Conservation (phyloP, 2,329 filamentous ascomycete genomes). For the Leptosphaerulina australis region DNA sequence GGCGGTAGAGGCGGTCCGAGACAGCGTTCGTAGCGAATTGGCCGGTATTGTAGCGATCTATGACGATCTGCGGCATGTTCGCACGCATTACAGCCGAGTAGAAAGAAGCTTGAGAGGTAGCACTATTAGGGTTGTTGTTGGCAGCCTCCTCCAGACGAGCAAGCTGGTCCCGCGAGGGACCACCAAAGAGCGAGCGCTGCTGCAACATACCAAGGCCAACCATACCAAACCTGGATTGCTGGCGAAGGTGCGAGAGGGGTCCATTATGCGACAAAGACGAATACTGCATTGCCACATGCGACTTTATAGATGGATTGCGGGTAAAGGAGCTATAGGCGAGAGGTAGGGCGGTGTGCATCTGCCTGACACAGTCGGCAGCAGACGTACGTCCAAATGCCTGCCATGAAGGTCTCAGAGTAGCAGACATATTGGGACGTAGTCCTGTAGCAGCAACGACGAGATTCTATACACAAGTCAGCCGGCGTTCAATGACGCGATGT, state of each 20-base stretch:
- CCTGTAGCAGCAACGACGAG: slow-evolving; percentile 49
- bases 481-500: slow-evolving; percentile 26
- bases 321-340: slow-evolving; percentile 46
- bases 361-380: slow-evolving; percentile 29
- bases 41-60: slow-evolving; percentile 87
- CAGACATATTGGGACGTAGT: slow-evolving; percentile 50
- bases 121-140: slow-evolving; percentile 88
- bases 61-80: slow-evolving; percentile 90
- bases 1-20: slow-evolving; percentile 79
- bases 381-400: slow-evolving; percentile 34
- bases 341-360: slow-evolving; percentile 29
- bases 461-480: slow-evolving; percentile 48
- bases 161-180: slow-evolving; percentile 65
- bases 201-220: slow-evolving; percentile 51
- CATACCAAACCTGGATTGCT: slow-evolving; percentile 38
- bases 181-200: slow-evolving; percentile 54
- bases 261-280: slow-evolving; percentile 48
- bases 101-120: slow-evolving; percentile 88
- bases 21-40: slow-evolving; percentile 80
- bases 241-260: slow-evolving; percentile 39
- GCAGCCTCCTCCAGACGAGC: slow-evolving; percentile 88
- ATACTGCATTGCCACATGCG: slow-evolving; percentile 43
- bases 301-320: slow-evolving; percentile 32
- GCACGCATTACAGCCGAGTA: slow-evolving; percentile 89
- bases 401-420: slow-evolving; percentile 46